These are phyloP conservation scores for Tylopilus sp. DNA, from an alignment of 1,284 basidiomycete genomes.

Conservation along the genomic window DNA sequence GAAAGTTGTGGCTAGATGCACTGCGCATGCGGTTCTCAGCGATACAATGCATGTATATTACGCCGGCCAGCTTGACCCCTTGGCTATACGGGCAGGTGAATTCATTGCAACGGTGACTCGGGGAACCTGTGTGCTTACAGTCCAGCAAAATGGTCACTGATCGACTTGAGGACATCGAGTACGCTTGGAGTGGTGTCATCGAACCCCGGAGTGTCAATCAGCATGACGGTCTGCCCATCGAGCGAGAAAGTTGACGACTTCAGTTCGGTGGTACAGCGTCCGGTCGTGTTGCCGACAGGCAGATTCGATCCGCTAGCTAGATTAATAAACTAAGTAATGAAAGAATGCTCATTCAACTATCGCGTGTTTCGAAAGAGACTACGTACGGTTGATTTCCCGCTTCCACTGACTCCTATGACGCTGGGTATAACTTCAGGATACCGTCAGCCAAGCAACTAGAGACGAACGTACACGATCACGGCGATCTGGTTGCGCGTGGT, in stretches of 20 bases:
- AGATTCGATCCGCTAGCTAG: constrained; percentile 30
- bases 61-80: constrained; percentile 39
- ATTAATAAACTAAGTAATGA: constrained; percentile 31
- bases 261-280: constrained; percentile 24
- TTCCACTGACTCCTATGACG: constrained; percentile 41
- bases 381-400: constrained; percentile 41
- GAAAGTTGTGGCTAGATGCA: constrained; percentile 43
- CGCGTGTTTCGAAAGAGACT: not conserved
- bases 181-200: constrained; percentile 32
- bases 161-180: constrained; percentile 31
- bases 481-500: constrained; percentile 9
- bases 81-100: constrained; percentile 28
- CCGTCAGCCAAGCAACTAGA: not conserved
- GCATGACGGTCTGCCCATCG: constrained; percentile 22
- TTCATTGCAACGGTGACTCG: not conserved
- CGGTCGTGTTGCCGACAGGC: constrained; percentile 17
- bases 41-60: constrained; percentile 52
- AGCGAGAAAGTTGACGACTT: constrained; percentile 23
- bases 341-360: constrained; percentile 2
- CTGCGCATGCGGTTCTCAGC: constrained; percentile 44
- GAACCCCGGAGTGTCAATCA: constrained; percentile 39
- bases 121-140: constrained; percentile 18
- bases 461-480: constrained; percentile 24
- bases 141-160: constrained; percentile 27
- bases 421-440: constrained; percentile 20